Conservation (phyloP, 73 alveolate genomes). For the Tetrahymena elliotti region DNA sequence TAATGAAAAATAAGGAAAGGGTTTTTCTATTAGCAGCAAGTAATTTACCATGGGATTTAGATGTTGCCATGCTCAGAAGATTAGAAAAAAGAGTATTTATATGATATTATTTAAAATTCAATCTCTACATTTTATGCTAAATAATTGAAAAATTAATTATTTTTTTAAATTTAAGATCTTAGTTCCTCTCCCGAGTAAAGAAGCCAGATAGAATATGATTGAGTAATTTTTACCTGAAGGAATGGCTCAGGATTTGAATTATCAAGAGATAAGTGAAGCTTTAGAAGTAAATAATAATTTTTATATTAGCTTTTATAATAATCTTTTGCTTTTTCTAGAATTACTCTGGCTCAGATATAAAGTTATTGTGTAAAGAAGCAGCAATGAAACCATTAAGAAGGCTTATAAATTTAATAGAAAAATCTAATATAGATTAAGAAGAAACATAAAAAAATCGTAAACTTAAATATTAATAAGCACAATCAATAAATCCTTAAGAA, state of each 20-base stretch:
- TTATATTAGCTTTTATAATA: not conserved
- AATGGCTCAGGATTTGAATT: conserved; percentile 61
- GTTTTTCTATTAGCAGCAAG: conserved; percentile 97
- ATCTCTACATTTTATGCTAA: not conserved
- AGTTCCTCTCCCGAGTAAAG: conserved; percentile 78
- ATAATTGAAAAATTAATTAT: not conserved
- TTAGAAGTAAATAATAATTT: not conserved
- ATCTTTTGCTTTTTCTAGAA: conserved; percentile 76
- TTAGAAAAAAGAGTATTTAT: conserved; percentile 80
- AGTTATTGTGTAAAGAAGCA: conserved; percentile 96
- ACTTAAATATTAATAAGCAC: not conserved
- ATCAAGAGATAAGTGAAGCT: conserved; percentile 13
- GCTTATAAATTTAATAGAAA: conserved; percentile 54
- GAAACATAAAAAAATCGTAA: not conserved
- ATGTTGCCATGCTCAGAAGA: conserved; percentile 96
- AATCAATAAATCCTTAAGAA: not conserved
- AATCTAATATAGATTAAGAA: conserved; percentile 5
- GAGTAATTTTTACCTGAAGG: conserved; percentile 63
- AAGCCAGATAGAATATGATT: conserved; percentile 89
- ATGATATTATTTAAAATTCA: not conserved
- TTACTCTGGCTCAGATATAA: conserved; percentile 94
- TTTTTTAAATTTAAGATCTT: conserved; percentile 40
- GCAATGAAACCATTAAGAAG: conserved; percentile 90
- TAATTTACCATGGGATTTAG: conserved; percentile 99
- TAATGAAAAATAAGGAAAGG: conserved; percentile 84